Conservation (phyloP, 805 yeast genomes). For the Spathaspora boniae region DNA sequence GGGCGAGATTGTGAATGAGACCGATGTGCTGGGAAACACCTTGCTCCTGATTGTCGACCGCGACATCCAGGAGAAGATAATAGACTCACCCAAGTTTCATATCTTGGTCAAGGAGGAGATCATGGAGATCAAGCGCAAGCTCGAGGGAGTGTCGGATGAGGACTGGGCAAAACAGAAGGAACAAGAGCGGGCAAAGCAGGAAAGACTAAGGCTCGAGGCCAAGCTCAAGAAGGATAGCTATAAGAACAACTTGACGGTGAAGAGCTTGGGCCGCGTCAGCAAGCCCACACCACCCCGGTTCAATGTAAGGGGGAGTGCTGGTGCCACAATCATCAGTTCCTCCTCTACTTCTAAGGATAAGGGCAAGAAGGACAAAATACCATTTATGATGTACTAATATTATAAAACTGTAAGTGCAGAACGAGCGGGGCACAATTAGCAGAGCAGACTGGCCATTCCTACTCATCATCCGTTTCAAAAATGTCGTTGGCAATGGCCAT, state of each 20-base stretch:
- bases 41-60: conserved; percentile 39
- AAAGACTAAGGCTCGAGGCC: conserved; percentile 8
- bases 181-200: conserved; percentile 9
- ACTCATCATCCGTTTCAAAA: conserved; percentile 35
- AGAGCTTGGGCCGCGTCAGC: conserved; percentile 23
- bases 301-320: conserved; percentile 13
- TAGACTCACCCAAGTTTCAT: conserved; percentile 41
- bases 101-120: conserved; percentile 27
- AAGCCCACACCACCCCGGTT: conserved; percentile 32
- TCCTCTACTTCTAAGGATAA: neutral
- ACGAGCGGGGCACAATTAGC: neutral
- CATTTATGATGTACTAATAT: conserved; percentile 18
- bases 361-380: conserved; percentile 8
- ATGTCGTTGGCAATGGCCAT: conserved; percentile 82
- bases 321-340: neutral
- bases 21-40: conserved; percentile 4
- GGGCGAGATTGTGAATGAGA: conserved; percentile 39
- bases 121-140: conserved; percentile 27
- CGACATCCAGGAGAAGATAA: conserved; percentile 42
- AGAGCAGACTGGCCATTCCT: too few relatives aligned
- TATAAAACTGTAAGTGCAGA: conserved; percentile 1
- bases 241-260: conserved; percentile 27
- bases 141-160: conserved; percentile 37
- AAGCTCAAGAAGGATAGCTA: conserved; percentile 15
- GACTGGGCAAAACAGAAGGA: conserved; percentile 21